These are phyloP conservation scores for Pseudozyma pruni DNA, from an alignment of 1,284 basidiomycete genomes.

Conservation along the genomic window DNA sequence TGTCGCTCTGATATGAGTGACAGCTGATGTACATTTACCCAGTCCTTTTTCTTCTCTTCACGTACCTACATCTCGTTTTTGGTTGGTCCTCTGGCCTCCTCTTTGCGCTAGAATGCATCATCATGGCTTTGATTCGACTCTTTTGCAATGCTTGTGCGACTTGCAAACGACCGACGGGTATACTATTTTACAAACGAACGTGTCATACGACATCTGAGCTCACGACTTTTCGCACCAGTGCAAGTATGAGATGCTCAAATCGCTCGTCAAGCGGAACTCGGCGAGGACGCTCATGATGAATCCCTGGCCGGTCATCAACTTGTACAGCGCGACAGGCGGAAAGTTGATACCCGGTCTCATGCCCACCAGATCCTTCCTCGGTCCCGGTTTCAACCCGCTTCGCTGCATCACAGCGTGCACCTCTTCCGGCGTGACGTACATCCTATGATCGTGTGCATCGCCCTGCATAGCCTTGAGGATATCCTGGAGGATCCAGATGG, in stretches of 20 bases:
- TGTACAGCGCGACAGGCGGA: slow-evolving; percentile 18
- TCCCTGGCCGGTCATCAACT: slow-evolving; percentile 23
- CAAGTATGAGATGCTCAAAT: slow-evolving; percentile 31
- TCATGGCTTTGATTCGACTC: neutral
- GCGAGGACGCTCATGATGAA: slow-evolving; percentile 21
- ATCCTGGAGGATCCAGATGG: slow-evolving; percentile 47
- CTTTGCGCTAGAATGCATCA: slow-evolving; percentile 3
- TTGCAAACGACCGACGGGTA: neutral
- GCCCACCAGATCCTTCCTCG: slow-evolving; percentile 16
- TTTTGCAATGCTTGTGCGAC: neutral
- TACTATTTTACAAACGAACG: neutral
- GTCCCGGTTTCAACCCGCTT: slow-evolving; percentile 13
- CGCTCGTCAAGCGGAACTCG: slow-evolving; percentile 12
- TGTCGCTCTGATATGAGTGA: neutral
- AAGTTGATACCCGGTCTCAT: slow-evolving; percentile 23
- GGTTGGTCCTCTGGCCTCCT: neutral
- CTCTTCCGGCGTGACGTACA: slow-evolving; percentile 39
- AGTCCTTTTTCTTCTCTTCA: slow-evolving; percentile 2
- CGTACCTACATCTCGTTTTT: slow-evolving; percentile 9
- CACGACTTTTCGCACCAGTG: slow-evolving; percentile 29
- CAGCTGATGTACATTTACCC: slow-evolving; percentile 15
- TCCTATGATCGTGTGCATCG: slow-evolving; percentile 48
- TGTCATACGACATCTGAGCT: too few species aligned
- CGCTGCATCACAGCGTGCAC: slow-evolving; percentile 10
- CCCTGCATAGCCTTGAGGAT: slow-evolving; percentile 37